These are phyloP conservation scores for Apiotrichum domesticum DNA, from an alignment of 1,284 basidiomycete genomes.

Conservation along the genomic window DNA sequence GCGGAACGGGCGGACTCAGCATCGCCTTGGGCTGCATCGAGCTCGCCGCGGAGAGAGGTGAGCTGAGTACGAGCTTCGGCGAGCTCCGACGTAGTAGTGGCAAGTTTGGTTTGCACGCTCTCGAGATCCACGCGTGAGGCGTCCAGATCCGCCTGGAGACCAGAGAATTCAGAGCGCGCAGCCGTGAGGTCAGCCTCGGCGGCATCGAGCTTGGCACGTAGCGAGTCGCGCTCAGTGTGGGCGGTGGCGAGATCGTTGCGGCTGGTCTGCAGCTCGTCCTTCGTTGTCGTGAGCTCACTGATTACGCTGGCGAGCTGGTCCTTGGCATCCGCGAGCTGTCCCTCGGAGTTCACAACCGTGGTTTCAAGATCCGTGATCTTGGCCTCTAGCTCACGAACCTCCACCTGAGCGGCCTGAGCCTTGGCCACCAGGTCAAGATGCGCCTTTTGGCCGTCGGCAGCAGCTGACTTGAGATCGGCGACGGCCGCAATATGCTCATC, in stretches of 20 bases:
- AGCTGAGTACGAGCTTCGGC: neutral
- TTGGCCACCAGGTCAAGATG: neutral
- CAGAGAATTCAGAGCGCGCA: neutral
- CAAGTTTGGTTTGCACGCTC: neutral
- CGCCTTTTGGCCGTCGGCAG: neutral
- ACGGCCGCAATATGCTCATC: neutral
- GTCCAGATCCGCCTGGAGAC: neutral
- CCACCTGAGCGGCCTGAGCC: neutral
- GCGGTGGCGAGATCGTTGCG: neutral
- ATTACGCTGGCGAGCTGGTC: neutral
- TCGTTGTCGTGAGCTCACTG: neutral
- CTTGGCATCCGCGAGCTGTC: neutral
- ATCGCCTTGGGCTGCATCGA: neutral
- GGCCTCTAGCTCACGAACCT: constrained; percentile 79
- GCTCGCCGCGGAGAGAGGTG: neutral
- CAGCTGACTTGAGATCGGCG: neutral
- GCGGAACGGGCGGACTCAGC: neutral
- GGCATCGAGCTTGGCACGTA: neutral
- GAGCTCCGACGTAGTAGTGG: neutral
- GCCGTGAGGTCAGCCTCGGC: neutral
- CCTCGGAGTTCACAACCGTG: neutral
- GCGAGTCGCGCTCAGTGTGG: neutral
- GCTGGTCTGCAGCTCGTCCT: neutral
- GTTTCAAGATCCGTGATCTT: constrained; percentile 53
- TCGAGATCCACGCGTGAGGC: neutral